Evolutionary conservation across 805 yeast genomes (phyloP), one percentile per base, ranked within the genome.

Genomic region (Scheffersomyces stipitis): DNA sequence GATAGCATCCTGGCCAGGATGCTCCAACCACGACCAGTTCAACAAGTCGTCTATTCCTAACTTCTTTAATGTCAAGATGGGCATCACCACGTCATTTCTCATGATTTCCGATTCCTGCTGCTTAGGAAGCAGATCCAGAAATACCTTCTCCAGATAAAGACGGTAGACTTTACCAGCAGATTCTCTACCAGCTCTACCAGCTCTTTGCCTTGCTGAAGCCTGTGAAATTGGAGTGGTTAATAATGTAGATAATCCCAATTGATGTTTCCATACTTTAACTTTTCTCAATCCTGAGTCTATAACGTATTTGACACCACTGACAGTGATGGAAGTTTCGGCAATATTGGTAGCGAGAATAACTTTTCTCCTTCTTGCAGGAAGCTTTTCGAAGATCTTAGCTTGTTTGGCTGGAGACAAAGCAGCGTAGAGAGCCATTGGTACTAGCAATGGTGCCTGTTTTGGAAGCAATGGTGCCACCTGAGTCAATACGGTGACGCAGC

Each of bases 131-230:
- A 54, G 47, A 44, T 73, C 73, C 3, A 60, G 40, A 50, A 77
- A 91, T 40, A 86, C 83, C 1, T 65, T 56, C 49, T 91, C 98
- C 33, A 86, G 80, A 58, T 83, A 93, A 26, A 93, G 64, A 41
- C 98, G 66, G 62, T 73, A 93, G 30, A 93, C 86, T 58, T 91
- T 91, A 29, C 99, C 99, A 9, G 57, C 51, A 20, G 84, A 78
- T 64, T 93, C 98, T 78, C 99, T 87, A 44, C 99, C 99, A n/a
- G 99, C 98, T 73, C 99, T 86, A 59, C 99, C 99, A 31, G 90
- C 81, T 62, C 99, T 72, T 66, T 93, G 99, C 24, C 86, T 78
- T 0, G 98, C 99, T 27, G 96, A 85, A 0, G 98, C 95, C 52
- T 85, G 87, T 0, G 98, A 89, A 15, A 93, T 82, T 1, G 99